Conservation (phyloP, 345 rosid genomes). For the Brassica juncea region DNA sequence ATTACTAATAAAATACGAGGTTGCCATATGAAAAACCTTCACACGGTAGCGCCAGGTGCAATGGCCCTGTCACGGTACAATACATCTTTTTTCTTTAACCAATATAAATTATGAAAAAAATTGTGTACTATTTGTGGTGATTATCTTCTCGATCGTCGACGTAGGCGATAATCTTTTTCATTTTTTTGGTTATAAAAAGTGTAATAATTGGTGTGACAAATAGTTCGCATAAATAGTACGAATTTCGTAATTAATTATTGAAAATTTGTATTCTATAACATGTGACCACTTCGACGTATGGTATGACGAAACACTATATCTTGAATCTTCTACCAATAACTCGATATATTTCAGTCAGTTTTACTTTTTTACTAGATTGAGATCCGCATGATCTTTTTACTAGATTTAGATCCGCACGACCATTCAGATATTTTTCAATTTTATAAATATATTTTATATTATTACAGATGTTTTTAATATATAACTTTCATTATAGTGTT, state of each 20-base stretch:
- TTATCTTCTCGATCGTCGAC: conserved; percentile 16
- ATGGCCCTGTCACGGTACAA: conserved; percentile 26
- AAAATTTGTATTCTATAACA: conserved; percentile 7
- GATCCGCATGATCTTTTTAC: too few species aligned
- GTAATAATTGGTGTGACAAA: conserved; percentile 29
- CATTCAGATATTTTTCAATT: too few species aligned
- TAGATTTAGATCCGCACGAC: too few species aligned
- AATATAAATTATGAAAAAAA: neutral
- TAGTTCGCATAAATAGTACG: conserved; percentile 14
- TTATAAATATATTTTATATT: too few species aligned
- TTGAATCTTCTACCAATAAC: conserved; percentile 25
- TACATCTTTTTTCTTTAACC: neutral
- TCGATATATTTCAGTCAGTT: conserved; percentile 7
- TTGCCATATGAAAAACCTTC: conserved; percentile 29
- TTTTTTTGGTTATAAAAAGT: neutral
- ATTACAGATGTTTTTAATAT: too few species aligned
- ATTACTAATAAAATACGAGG: conserved; percentile 20
- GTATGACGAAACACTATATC: conserved; percentile 29
- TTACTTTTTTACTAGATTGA: neutral
- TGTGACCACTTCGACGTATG: conserved; percentile 31
- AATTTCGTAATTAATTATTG: conserved; percentile 15
- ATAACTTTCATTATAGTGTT: too few species aligned
- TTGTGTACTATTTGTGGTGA: neutral
- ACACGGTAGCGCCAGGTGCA: conserved; percentile 30
- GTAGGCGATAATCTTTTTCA: conserved; percentile 16